These are phyloP conservation scores for Aspergillus saccharolyticus DNA, from an alignment of 495 filamentous ascomycete genomes.

Conservation along the genomic window DNA sequence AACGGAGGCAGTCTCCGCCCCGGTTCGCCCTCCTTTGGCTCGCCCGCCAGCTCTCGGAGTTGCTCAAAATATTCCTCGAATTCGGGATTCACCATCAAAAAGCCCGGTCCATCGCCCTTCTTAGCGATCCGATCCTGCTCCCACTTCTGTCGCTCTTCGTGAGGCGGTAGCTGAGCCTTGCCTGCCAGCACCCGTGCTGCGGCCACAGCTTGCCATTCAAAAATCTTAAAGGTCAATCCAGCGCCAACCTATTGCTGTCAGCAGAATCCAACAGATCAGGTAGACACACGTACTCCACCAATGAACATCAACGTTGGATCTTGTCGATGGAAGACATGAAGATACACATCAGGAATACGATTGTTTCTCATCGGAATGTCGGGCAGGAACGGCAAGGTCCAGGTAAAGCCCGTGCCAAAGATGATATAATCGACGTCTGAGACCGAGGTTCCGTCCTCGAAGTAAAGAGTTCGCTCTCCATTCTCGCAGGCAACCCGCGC, in stretches of 20 bases:
- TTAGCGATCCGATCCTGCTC: slow-evolving; percentile 43
- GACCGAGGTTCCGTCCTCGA: slow-evolving; percentile 46
- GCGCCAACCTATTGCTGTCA: slow-evolving; percentile 43
- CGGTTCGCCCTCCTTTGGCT: slow-evolving; percentile 26
- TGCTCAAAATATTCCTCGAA: slow-evolving; percentile 54
- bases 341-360: slow-evolving; percentile 50
- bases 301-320: slow-evolving; percentile 37
- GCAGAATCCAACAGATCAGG: slow-evolving; percentile 17
- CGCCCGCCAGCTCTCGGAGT: slow-evolving; percentile 42
- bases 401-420: slow-evolving; percentile 54
- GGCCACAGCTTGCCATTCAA: slow-evolving; percentile 58
- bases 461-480: slow-evolving; percentile 33
- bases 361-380: slow-evolving; percentile 46
- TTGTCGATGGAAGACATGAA: slow-evolving; percentile 48
- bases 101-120: slow-evolving; percentile 47
- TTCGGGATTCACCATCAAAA: slow-evolving; percentile 47
- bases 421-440: slow-evolving; percentile 51
- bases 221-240: slow-evolving; percentile 55
- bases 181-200: slow-evolving; percentile 53
- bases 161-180: slow-evolving; percentile 38
- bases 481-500: slow-evolving; percentile 39
- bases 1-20: slow-evolving; percentile 45
- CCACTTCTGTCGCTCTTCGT: slow-evolving; percentile 45
- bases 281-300: slow-evolving; percentile 37
- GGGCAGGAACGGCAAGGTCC: slow-evolving; percentile 52